phyloP scores from a whole-genome alignment of 2,329 filamentous ascomycete species.

The Colletotrichum karsti region DNA sequence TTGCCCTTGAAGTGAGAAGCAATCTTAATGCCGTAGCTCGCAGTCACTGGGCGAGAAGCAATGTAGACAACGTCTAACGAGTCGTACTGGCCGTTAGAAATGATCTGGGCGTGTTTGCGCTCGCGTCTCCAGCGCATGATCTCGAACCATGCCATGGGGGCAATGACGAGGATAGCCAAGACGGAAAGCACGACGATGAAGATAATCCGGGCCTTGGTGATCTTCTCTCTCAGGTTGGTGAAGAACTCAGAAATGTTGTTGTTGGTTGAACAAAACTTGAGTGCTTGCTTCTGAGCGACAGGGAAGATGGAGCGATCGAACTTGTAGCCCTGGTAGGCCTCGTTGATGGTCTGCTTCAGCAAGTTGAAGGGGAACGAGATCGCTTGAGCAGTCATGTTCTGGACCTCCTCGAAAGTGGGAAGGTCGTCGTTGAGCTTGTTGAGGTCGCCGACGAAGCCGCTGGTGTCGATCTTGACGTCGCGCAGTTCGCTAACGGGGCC shows the following conservation, averaged over 20 bases:
- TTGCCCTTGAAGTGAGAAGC: constrained; percentile 71
- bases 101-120: constrained; percentile 72
- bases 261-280: constrained; percentile 91
- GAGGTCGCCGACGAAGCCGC: constrained; percentile 74
- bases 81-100: constrained; percentile 75
- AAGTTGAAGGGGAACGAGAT: constrained; percentile 84
- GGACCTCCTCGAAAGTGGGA: constrained; percentile 83
- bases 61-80: constrained; percentile 91
- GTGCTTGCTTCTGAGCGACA: constrained; percentile 80
- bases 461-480: constrained; percentile 72
- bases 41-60: constrained; percentile 80
- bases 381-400: constrained; percentile 80
- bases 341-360: constrained; percentile 77
- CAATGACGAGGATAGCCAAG: constrained; percentile 75
- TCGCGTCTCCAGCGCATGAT: constrained; percentile 79
- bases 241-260: constrained; percentile 88
- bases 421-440: constrained; percentile 79
- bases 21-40: constrained; percentile 75
- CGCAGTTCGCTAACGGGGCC: constrained; percentile 72
- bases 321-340: constrained; percentile 74
- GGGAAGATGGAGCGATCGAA: constrained; percentile 85
- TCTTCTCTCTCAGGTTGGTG: constrained; percentile 70
- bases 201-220: constrained; percentile 74
- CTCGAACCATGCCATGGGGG: constrained; percentile 84
- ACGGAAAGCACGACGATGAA: constrained; percentile 80